Evolutionary conservation across 139 green algal genomes (phyloP).

Genomic region (Ettlia oleoabundans): DNA sequence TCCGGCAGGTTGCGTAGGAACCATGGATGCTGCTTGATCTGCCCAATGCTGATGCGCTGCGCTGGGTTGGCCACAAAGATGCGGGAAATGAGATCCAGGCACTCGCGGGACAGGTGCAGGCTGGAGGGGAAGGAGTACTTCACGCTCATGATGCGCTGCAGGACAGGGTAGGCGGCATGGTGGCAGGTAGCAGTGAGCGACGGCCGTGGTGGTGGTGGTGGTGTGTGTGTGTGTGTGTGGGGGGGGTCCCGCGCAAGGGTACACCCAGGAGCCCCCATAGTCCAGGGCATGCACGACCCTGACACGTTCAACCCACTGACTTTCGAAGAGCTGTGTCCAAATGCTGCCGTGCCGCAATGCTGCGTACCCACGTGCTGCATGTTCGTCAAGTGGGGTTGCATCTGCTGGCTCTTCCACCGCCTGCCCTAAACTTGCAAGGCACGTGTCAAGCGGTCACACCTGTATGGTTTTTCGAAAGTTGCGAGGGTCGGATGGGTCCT

Average conservation of each 20-base stretch:
- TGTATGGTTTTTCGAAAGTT: conserved; percentile 99
- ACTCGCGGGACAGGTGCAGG: conserved; percentile 81
- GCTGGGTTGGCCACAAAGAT: conserved; percentile 87
- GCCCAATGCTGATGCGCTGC: conserved; percentile 81
- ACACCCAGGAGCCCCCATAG: no score
- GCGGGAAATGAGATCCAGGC: conserved; percentile 83
- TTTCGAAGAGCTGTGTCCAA: not conserved
- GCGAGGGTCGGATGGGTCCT: conserved; percentile 92
- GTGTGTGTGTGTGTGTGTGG: not conserved
- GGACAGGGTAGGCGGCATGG: not conserved
- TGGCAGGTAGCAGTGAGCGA: not conserved
- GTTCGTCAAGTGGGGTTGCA: not conserved
- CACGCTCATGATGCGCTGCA: conserved; percentile 91
- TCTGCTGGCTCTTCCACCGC: not conserved
- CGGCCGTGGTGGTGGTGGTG: not conserved
- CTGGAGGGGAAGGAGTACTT: conserved; percentile 84
- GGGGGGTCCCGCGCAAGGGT: not conserved
- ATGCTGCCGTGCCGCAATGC: not conserved
- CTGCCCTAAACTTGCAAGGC: not conserved
- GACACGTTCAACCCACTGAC: no score
- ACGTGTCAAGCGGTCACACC: no score
- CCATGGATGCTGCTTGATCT: conserved; percentile 93
- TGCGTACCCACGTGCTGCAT: not conserved
- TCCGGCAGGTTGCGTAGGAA: conserved; percentile 91
- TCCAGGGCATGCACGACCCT: no score